Evolutionary conservation across 2,329 filamentous ascomycete genomes (phyloP).

Genomic region (Talaromyces piceae): DNA sequence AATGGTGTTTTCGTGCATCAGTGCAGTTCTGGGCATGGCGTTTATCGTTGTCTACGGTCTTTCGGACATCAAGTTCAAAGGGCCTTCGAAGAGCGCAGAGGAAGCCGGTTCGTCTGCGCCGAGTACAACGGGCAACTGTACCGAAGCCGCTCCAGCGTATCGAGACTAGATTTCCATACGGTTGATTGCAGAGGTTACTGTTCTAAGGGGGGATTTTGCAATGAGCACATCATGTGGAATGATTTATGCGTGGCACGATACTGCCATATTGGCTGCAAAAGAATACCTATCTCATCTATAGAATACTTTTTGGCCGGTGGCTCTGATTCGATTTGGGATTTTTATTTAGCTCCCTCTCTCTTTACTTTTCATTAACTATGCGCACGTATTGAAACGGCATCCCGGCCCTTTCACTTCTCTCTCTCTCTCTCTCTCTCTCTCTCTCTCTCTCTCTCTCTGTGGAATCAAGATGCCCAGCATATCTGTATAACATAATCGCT

Average conservation of each 20-base stretch:
- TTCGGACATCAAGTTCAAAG: slow-evolving; percentile 21
- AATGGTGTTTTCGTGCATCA: slow-evolving; percentile 61
- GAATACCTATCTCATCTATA: not conserved
- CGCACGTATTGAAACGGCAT: no score
- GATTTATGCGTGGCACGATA: not conserved
- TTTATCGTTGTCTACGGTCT: slow-evolving; percentile 46
- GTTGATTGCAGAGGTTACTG: not conserved
- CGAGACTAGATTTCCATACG: not conserved
- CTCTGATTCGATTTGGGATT: no score
- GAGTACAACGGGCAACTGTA: not conserved
- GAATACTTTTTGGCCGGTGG: not conserved
- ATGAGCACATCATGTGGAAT: not conserved
- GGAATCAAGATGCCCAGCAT: not conserved
- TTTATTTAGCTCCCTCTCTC: no score
- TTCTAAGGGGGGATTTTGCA: not conserved
- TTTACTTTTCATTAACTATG: no score
- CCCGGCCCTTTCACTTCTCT: no score
- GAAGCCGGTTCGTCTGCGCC: not conserved
- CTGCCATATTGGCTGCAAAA: not conserved
- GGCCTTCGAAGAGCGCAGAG: not conserved
- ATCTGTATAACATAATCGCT: no score
- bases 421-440: no score
- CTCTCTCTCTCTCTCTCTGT: no score
- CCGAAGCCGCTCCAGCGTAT: not conserved
- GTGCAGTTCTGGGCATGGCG: slow-evolving; percentile 59